A percentile compares a stretch with the other conserved stretches of the same genome.
Conservation (phyloP, 345 rosid species). For the Populus ilicifolia region DNA sequence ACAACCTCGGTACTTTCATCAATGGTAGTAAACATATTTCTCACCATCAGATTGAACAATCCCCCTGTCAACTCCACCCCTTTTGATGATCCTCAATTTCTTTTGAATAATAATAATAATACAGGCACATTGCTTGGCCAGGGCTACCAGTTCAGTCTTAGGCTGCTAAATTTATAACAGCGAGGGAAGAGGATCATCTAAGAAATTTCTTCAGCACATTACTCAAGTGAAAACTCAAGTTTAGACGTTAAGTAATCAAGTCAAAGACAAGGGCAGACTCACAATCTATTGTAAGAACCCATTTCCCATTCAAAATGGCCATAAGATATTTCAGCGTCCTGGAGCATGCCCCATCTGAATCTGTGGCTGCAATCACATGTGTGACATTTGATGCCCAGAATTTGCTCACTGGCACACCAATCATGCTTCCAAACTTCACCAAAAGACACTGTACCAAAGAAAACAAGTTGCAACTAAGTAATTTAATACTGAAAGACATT, state of each 20-base stretch:
- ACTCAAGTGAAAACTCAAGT: not conserved
- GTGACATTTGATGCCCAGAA: conserved; percentile 76
- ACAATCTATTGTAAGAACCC: conserved; percentile 77
- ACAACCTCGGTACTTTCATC: no score
- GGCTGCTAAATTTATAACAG: no score
- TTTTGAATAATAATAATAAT: no score
- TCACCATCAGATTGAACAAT: no score
- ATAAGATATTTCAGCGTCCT: conserved; percentile 82
- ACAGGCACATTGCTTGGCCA: no score
- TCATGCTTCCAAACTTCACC: conserved; percentile 48
- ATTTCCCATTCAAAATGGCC: conserved; percentile 74
- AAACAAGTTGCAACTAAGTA: not conserved
- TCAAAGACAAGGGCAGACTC: conserved; percentile 26
- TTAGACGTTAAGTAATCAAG: not conserved
- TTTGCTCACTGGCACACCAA: conserved; percentile 57
- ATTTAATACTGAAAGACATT: not conserved
- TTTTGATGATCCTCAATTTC: no score
- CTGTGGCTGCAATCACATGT: conserved; percentile 78
- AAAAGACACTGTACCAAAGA: conserved; percentile 43
- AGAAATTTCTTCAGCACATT: not conserved
- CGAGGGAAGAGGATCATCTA: no score
- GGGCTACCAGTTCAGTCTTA: no score
- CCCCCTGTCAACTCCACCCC: no score
- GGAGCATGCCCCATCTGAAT: conserved; percentile 63
- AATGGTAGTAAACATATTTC: no score